A percentile compares a stretch with the other conserved stretches of the same genome.
phyloP scores from a whole-genome alignment of 2,329 filamentous ascomycete genomes.

The Pseudopithomyces chartarum region DNA sequence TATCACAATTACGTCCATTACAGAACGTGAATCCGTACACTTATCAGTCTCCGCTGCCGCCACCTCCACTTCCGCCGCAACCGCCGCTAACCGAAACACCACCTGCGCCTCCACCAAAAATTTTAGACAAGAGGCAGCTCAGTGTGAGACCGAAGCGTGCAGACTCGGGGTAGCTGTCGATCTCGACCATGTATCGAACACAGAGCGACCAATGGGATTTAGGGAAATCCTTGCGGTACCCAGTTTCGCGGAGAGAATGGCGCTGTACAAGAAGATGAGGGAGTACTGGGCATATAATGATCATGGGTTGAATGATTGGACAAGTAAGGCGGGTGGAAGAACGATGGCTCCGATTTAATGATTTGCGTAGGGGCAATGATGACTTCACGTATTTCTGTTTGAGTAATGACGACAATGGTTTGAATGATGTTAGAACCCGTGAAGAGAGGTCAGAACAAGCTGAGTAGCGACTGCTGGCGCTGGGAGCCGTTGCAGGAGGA shows the following conservation, averaged over 20 bases:
- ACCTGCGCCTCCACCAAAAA: neutral
- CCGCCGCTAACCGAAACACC: neutral
- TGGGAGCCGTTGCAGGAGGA: neutral
- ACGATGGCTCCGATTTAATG: neutral
- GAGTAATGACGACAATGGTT: too few relatives aligned
- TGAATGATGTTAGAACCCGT: too few relatives aligned
- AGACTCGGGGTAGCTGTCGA: conserved; percentile 42
- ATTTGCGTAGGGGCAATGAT: neutral
- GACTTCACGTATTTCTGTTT: neutral
- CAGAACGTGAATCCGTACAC: neutral
- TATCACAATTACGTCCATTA: neutral
- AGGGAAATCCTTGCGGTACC: conserved; percentile 34
- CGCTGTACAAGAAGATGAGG: conserved; percentile 37
- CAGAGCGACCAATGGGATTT: conserved; percentile 35
- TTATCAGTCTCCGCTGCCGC: neutral
- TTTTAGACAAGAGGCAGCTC: neutral
- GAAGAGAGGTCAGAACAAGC: too few relatives aligned
- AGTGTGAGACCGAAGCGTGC: conserved; percentile 27
- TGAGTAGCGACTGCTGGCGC: neutral
- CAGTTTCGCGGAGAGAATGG: conserved; percentile 35
- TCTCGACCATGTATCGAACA: conserved; percentile 20
- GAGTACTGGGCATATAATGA: conserved; percentile 44
- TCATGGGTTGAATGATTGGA: conserved; percentile 39
- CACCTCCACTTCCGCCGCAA: conserved; percentile 3
- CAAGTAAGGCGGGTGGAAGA: conserved; percentile 14